These are phyloP conservation scores for Aciculosporium take DNA, from an alignment of 2,329 filamentous ascomycete genomes.

Conservation along the genomic window DNA sequence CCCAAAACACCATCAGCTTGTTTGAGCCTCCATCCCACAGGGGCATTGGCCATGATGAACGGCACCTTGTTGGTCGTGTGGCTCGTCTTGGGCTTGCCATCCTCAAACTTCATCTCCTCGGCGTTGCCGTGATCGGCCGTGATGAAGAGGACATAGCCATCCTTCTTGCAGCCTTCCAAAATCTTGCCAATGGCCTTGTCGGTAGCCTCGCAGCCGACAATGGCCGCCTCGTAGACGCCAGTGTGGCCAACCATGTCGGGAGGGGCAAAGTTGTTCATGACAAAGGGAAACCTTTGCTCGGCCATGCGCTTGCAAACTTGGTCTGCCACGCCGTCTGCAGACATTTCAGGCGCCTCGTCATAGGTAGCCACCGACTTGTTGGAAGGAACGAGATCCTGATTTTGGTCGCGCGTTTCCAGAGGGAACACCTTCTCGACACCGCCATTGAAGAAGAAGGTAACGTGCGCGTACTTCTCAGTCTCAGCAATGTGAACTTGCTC, in stretches of 20 bases:
- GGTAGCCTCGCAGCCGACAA: slow-evolving; percentile 70
- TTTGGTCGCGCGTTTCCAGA: slow-evolving; percentile 79
- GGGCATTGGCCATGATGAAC: slow-evolving; percentile 95
- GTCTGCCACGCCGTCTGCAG: slow-evolving; percentile 74
- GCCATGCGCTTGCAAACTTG: slow-evolving; percentile 78
- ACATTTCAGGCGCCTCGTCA: slow-evolving; percentile 92
- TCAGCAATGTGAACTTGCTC: slow-evolving; percentile 95
- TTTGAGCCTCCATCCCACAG: slow-evolving; percentile 74
- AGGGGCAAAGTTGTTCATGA: slow-evolving; percentile 99
- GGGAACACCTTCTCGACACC: slow-evolving; percentile 94
- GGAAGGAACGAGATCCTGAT: slow-evolving; percentile 63
- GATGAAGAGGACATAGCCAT: slow-evolving; percentile 86
- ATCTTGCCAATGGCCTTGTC: slow-evolving; percentile 90
- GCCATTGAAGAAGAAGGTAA: slow-evolving; percentile 99
- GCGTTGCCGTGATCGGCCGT: slow-evolving; percentile 96
- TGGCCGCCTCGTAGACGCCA: slow-evolving; percentile 87
- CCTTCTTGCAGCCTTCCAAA: slow-evolving; percentile 84
- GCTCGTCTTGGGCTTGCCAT: slow-evolving; percentile 93
- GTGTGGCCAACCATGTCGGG: slow-evolving; percentile 99
- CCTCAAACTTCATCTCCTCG: slow-evolving; percentile 95
- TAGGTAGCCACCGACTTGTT: slow-evolving; percentile 88
- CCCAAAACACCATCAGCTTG: slow-evolving; percentile 81
- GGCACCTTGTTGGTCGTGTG: slow-evolving; percentile 98
- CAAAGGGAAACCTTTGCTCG: slow-evolving; percentile 79
- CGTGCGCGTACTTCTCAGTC: slow-evolving; percentile 98